These are phyloP conservation scores for Lactuca saligna DNA, from an alignment of 129 eudicot species.

Conservation along the genomic window DNA sequence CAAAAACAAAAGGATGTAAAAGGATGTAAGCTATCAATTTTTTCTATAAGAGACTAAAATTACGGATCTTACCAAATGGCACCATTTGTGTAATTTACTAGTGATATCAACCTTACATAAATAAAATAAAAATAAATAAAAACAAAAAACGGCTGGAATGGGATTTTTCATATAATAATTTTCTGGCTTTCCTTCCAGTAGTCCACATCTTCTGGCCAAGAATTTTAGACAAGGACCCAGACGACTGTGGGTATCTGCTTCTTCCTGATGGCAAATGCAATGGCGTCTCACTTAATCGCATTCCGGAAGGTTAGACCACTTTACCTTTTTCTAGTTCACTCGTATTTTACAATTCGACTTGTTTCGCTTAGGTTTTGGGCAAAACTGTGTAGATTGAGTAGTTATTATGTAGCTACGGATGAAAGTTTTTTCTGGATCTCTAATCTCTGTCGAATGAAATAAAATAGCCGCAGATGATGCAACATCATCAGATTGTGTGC, in stretches of 20 bases:
- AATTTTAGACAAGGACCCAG: constrained; percentile 12
- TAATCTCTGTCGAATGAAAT: background rate
- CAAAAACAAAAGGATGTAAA: too few species aligned
- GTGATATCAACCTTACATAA: too few species aligned
- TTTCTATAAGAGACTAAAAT: too few species aligned
- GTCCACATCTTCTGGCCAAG: constrained; percentile 17
- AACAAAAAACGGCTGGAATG: background rate
- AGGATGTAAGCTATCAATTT: too few species aligned
- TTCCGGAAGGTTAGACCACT: constrained; percentile 37
- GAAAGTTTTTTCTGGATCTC: background rate
- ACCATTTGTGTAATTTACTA: too few species aligned
- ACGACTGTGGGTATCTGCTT: constrained; percentile 22
- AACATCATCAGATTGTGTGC: constrained; percentile 40
- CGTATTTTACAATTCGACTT: background rate
- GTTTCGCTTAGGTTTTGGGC: constrained; percentile 1
- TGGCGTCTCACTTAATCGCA: constrained; percentile 35
- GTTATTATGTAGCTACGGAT: background rate
- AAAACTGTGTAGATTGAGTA: constrained; percentile 4
- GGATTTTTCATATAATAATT: constrained; percentile 5
- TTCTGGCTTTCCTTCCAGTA: background rate
- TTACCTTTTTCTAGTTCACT: background rate
- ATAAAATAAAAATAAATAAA: background rate
- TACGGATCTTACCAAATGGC: too few species aligned
- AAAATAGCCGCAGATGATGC: constrained; percentile 42
- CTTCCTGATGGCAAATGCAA: constrained; percentile 47